phyloP scores from a whole-genome alignment of 768 basidiomycete genomes.

The Holtermanniella nyarrowii region DNA sequence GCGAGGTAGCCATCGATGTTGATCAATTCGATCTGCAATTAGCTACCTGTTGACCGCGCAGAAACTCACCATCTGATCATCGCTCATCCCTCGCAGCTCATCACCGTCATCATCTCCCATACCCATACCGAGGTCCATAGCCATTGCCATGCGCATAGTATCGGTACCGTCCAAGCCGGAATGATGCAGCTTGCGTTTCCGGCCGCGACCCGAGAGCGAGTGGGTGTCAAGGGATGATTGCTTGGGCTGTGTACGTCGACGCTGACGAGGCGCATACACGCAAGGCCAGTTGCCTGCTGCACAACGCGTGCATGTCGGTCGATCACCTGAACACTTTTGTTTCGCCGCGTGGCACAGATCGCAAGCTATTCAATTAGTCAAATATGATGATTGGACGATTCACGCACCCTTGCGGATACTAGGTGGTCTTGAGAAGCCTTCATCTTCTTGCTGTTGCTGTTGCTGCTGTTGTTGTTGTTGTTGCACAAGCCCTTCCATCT shows the following conservation, averaged over 20 bases:
- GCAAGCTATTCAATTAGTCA: slow-evolving; percentile 26
- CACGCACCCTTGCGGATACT: slow-evolving; percentile 33
- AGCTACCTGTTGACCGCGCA: neutral
- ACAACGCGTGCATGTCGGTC: slow-evolving; percentile 32
- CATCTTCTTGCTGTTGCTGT: neutral
- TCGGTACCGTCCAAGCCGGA: slow-evolving; percentile 4
- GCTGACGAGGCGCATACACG: slow-evolving; percentile 34
- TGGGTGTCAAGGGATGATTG: slow-evolving; percentile 6
- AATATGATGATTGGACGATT: too few species aligned
- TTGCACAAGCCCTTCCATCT: neutral
- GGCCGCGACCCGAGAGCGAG: slow-evolving; percentile 5
- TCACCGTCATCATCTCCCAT: slow-evolving; percentile 36
- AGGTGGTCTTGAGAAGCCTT: slow-evolving; percentile 21
- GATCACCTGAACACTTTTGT: slow-evolving; percentile 37
- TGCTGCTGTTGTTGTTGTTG: neutral
- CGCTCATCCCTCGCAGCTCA: slow-evolving; percentile 27
- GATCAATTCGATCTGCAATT: slow-evolving; percentile 27
- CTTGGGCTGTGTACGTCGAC: slow-evolving; percentile 28
- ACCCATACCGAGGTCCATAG: slow-evolving; percentile 34
- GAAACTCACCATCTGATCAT: slow-evolving; percentile 32
- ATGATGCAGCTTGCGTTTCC: neutral
- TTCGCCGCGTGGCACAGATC: slow-evolving; percentile 36
- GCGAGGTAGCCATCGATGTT: slow-evolving; percentile 36
- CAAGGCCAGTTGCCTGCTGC: slow-evolving; percentile 32
- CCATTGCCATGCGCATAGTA: slow-evolving; percentile 30